A percentile compares a stretch with the other conserved stretches of the same genome.
These are phyloP conservation scores for Golubevia pallescens DNA, from an alignment of 1,284 basidiomycete species.

Conservation along the genomic window DNA sequence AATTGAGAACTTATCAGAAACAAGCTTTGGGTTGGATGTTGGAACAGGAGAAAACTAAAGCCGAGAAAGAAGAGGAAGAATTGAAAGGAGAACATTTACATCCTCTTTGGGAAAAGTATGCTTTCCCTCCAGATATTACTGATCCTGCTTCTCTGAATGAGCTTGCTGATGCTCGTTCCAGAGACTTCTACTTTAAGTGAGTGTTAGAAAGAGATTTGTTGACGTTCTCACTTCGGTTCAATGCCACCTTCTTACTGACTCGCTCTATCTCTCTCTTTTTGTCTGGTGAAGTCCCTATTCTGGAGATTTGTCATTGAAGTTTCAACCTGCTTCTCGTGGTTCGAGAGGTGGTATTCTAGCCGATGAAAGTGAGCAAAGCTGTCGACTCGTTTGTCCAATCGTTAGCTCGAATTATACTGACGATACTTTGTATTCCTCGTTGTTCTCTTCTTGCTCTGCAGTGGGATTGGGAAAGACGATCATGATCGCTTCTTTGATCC, in stretches of 20 bases:
- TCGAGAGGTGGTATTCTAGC: slow-evolving; percentile 86
- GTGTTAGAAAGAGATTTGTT: too few species aligned
- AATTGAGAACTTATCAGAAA: slow-evolving; percentile 57
- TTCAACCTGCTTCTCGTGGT: slow-evolving; percentile 80
- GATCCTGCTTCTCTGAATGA: slow-evolving; percentile 6
- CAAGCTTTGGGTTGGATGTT: slow-evolving; percentile 63
- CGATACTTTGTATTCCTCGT: not conserved
- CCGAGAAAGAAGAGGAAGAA: slow-evolving; percentile 5
- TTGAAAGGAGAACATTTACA: slow-evolving; percentile 29
- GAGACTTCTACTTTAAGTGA: slow-evolving; percentile 7
- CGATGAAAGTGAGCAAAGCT: slow-evolving; percentile 70
- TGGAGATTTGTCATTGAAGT: slow-evolving; percentile 88
- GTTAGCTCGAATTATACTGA: slow-evolving; percentile 1
- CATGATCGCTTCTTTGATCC: slow-evolving; percentile 89
- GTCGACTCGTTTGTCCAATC: slow-evolving; percentile 1
- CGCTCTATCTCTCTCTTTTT: not conserved
- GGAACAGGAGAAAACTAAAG: slow-evolving; percentile 37
- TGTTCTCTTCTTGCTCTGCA: slow-evolving; percentile 7
- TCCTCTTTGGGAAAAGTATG: slow-evolving; percentile 55
- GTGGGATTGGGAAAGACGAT: slow-evolving; percentile 96
- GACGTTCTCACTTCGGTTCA: too few species aligned
- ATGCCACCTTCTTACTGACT: too few species aligned
- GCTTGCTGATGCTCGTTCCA: slow-evolving; percentile 13
- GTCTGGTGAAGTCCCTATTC: slow-evolving; percentile 62
- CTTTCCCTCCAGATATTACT: not conserved